Conservation (phyloP, 2,329 filamentous ascomycete genomes). For the Ceratocystis huliohia region DNA sequence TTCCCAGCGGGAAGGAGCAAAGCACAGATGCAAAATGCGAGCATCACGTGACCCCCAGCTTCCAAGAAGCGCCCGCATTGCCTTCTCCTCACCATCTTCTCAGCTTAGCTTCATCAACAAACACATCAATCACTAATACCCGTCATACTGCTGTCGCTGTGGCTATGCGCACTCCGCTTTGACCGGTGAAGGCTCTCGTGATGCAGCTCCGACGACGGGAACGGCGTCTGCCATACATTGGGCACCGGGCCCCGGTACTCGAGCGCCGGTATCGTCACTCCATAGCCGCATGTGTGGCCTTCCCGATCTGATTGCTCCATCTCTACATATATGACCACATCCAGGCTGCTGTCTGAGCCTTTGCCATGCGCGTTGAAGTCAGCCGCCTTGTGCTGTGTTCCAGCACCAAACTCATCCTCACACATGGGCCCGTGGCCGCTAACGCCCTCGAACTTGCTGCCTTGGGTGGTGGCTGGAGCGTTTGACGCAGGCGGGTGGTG, state of each 20-base stretch:
- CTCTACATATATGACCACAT: conserved; percentile 78
- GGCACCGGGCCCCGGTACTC: conserved; percentile 27
- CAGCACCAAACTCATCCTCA: conserved; percentile 62
- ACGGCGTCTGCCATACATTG: conserved; percentile 19
- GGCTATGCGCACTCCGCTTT: background rate
- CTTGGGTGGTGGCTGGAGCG: conserved; percentile 12
- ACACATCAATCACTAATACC: background rate
- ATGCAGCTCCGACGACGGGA: conserved; percentile 18
- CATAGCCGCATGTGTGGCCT: conserved; percentile 71
- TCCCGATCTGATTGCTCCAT: conserved; percentile 69
- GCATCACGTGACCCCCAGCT: background rate
- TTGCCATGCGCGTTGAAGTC: conserved; percentile 41
- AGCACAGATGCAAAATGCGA: background rate
- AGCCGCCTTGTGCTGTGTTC: conserved; percentile 65
- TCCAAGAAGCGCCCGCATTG: background rate
- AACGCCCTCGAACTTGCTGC: conserved; percentile 33
- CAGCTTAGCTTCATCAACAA: background rate
- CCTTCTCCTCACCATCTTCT: background rate
- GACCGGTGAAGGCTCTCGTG: conserved; percentile 18
- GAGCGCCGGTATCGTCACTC: conserved; percentile 70
- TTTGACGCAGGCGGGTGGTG: conserved; percentile 13
- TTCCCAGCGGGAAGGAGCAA: background rate
- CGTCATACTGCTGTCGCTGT: background rate
- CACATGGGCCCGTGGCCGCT: conserved; percentile 62
- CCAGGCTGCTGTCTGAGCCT: conserved; percentile 50